Percentiles rank a stretch among this genome's conserved stretches.
Conservation (phyloP, 2,329 filamentous ascomycete species). For the Cladosporium sp. region DNA sequence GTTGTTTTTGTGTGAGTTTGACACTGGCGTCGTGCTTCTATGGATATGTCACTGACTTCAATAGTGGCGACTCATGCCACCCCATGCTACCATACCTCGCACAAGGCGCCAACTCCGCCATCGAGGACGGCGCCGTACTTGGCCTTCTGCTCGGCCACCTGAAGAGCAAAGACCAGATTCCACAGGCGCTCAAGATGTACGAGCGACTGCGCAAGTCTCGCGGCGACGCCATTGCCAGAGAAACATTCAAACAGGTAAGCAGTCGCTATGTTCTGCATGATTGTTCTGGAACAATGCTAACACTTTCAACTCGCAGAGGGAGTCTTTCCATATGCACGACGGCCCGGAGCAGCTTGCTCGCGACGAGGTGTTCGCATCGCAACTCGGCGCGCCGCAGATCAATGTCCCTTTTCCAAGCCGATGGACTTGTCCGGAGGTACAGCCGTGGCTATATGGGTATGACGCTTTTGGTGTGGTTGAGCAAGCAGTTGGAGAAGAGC, state of each 20-base stretch:
- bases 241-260: conserved; percentile 49
- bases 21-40: neutral
- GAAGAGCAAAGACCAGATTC: conserved; percentile 37
- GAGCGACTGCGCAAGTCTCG: conserved; percentile 47
- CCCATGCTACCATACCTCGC: conserved; percentile 64
- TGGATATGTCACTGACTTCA: conserved; percentile 17
- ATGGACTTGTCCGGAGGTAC: conserved; percentile 54
- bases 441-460: conserved; percentile 64
- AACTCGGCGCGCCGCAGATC: conserved; percentile 52
- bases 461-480: conserved; percentile 56
- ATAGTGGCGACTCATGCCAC: conserved; percentile 60
- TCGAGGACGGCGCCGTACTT: conserved; percentile 67
- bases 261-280: too few species aligned
- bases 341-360: conserved; percentile 59
- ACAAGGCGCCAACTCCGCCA: conserved; percentile 65
- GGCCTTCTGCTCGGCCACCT: conserved; percentile 46
- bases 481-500: conserved; percentile 18
- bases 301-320: conserved; percentile 28
- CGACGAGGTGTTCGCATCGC: conserved; percentile 56
- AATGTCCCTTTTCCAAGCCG: conserved; percentile 61
- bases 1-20: conserved; percentile 37
- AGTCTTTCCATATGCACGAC: conserved; percentile 41
- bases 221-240: conserved; percentile 55
- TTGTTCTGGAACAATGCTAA: conserved; percentile 23
- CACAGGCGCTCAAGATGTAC: conserved; percentile 43